A percentile compares a stretch with the other conserved stretches of the same genome.
Evolutionary conservation across 1,284 basidiomycete species (phyloP).

Genomic region (Cryptococcus depauperatus): DNA sequence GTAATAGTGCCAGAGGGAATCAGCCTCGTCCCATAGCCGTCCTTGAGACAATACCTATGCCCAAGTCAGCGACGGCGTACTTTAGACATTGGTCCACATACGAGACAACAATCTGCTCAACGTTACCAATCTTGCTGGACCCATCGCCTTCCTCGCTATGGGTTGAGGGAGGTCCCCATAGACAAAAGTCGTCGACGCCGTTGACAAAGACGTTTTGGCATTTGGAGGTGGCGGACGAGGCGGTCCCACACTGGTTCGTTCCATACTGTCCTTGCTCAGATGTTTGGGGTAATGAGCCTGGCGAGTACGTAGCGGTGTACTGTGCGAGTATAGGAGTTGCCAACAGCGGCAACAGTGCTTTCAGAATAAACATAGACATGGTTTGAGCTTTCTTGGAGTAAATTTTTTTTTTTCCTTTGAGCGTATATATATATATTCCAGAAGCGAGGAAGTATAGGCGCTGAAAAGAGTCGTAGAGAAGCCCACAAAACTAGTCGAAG

Average conservation of each 20-base stretch:
- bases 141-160: constrained; percentile 27
- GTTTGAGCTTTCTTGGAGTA: no score
- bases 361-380: no score
- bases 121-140: constrained; percentile 36
- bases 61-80: neutral
- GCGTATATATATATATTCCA: no score
- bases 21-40: constrained; percentile 58
- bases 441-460: no score
- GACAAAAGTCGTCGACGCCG: constrained; percentile 43
- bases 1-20: constrained; percentile 67
- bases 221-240: constrained; percentile 52
- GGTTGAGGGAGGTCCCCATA: constrained; percentile 39
- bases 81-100: no score
- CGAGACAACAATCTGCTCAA: constrained; percentile 37
- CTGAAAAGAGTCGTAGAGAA: no score
- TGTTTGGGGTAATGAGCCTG: constrained; percentile 22
- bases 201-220: constrained; percentile 53
- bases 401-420: no score
- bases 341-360: no score
- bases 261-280: constrained; percentile 55
- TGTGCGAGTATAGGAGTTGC: constrained; percentile 19
- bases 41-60: constrained; percentile 35
- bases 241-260: constrained; percentile 52
- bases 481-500: no score
- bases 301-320: constrained; percentile 36